Conservation (phyloP, 257 asterid genomes). For the Anisodus tanguticus region DNA sequence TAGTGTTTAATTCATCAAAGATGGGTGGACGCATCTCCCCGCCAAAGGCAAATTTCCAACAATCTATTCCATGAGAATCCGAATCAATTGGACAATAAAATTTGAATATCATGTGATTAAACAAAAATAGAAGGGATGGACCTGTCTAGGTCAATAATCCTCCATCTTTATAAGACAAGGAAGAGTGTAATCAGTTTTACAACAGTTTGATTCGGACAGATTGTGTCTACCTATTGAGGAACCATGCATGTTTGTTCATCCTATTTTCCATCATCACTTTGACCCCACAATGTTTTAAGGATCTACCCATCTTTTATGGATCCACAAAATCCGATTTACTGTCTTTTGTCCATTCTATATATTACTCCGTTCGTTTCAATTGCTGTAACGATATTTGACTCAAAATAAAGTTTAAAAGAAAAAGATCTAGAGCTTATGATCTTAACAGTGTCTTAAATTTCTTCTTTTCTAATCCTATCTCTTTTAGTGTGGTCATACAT, state of each 20-base stretch:
- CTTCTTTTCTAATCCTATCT: too few relatives aligned
- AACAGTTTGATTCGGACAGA: conserved; percentile 36
- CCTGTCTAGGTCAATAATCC: not conserved
- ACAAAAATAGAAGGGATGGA: not conserved
- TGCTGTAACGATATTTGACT: not conserved
- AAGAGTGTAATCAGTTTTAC: conserved; percentile 28
- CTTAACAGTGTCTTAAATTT: not conserved
- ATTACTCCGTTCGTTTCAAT: not conserved
- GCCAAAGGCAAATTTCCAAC: too few relatives aligned
- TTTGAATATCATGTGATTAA: not conserved
- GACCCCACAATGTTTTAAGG: conserved; percentile 37
- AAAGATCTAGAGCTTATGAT: not conserved
- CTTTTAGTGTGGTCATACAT: too few relatives aligned
- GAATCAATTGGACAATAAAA: not conserved
- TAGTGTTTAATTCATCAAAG: too few relatives aligned
- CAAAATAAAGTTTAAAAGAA: not conserved
- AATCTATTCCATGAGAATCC: not conserved
- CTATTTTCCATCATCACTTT: conserved; percentile 34
- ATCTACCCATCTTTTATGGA: conserved; percentile 31
- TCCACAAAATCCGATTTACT: conserved; percentile 12
- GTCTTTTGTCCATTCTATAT: not conserved
- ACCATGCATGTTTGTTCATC: conserved; percentile 36
- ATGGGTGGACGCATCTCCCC: too few relatives aligned
- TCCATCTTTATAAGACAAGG: conserved; percentile 30
- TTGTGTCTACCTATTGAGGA: conserved; percentile 25